Evolutionary conservation across 805 yeast genomes (phyloP).

Genomic region (Ogataea naganishii): DNA sequence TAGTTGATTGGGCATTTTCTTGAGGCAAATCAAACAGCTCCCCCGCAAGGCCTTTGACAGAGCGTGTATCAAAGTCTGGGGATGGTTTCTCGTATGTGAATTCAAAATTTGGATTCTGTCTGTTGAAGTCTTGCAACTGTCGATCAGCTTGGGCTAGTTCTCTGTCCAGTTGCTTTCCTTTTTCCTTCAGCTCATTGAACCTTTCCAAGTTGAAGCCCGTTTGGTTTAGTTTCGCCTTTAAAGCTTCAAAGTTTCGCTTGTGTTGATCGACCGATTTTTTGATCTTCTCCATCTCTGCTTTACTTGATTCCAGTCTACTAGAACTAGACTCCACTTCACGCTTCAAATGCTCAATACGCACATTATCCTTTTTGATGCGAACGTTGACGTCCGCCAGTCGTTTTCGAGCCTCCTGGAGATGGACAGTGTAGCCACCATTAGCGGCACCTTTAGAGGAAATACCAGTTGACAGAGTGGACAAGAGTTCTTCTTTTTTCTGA

Average conservation of each 20-base stretch:
- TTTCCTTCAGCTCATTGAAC: slow-evolving; percentile 33
- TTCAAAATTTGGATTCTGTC: slow-evolving; percentile 66
- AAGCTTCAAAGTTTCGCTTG: slow-evolving; percentile 25
- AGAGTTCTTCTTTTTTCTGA: slow-evolving; percentile 62
- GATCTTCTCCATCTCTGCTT: slow-evolving; percentile 33
- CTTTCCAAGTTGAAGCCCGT: slow-evolving; percentile 50
- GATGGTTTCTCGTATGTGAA: slow-evolving; percentile 64
- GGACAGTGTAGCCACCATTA: slow-evolving; percentile 71
- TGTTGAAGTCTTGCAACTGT: slow-evolving; percentile 45
- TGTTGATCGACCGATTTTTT: slow-evolving; percentile 35
- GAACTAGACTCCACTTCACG: slow-evolving; percentile 38
- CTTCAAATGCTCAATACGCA: slow-evolving; percentile 50
- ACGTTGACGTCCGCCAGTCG: slow-evolving; percentile 45
- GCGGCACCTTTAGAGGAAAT: slow-evolving; percentile 75
- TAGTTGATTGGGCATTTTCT: slow-evolving; percentile 48
- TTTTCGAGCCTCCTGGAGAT: slow-evolving; percentile 55
- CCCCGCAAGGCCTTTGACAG: slow-evolving; percentile 86
- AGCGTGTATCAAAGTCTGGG: slow-evolving; percentile 45
- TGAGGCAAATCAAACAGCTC: slow-evolving; percentile 64
- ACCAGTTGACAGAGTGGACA: slow-evolving; percentile 80
- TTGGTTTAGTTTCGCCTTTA: slow-evolving; percentile 34
- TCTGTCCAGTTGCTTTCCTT: slow-evolving; percentile 34
- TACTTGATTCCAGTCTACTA: slow-evolving; percentile 45
- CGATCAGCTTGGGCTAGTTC: slow-evolving; percentile 34
- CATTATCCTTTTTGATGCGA: slow-evolving; percentile 45